phyloP scores from a whole-genome alignment of 2,329 filamentous ascomycete species.

The Talaromyces sp. region DNA sequence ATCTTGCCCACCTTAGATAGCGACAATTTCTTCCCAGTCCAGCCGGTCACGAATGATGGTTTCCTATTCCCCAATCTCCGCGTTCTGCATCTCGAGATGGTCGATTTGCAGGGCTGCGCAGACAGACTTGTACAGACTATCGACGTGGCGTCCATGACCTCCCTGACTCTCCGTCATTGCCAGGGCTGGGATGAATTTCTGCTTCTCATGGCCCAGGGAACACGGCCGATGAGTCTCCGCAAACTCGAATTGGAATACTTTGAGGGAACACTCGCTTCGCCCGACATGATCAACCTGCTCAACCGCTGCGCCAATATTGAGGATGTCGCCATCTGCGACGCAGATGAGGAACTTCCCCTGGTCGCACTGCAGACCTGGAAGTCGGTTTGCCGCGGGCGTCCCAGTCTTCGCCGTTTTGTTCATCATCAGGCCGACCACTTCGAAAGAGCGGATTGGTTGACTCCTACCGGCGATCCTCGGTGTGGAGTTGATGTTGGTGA shows the following conservation, averaged over 20 bases:
- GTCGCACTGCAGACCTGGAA: not conserved
- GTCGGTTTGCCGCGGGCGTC: not conserved
- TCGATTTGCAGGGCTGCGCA: not conserved
- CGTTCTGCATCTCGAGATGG: not conserved
- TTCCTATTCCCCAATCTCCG: slow-evolving; percentile 8
- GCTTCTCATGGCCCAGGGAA: not conserved
- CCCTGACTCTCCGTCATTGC: not conserved
- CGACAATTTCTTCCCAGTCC: not conserved
- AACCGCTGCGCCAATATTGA: not conserved
- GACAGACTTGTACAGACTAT: not conserved
- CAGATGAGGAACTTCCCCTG: not conserved
- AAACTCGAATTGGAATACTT: slow-evolving; percentile 4
- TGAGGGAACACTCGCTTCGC: not conserved
- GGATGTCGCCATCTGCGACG: not conserved
- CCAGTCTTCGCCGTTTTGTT: slow-evolving; percentile 3
- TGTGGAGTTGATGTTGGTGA: not conserved
- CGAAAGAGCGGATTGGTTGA: not conserved
- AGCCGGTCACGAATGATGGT: not conserved
- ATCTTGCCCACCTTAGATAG: not conserved
- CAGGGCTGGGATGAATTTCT: not conserved
- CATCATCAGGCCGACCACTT: not conserved
- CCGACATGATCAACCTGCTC: not conserved
- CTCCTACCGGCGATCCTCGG: not conserved
- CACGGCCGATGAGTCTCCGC: not conserved
- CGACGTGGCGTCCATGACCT: not conserved